Conservation (phyloP, 768 basidiomycete genomes). For the Galerina marginata region DNA sequence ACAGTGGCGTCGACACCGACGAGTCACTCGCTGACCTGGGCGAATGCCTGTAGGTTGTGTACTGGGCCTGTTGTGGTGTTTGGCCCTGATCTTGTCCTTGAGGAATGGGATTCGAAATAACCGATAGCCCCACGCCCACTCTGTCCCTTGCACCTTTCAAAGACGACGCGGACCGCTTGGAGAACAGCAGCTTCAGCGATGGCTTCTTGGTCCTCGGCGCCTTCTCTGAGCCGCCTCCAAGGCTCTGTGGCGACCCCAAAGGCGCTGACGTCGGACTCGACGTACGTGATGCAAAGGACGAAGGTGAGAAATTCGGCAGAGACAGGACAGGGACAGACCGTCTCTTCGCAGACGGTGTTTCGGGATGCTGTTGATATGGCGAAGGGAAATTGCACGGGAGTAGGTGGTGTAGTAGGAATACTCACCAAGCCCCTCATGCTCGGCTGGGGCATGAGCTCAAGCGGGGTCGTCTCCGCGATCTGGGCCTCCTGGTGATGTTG, state of each 20-base stretch:
- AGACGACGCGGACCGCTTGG: conserved; percentile 64
- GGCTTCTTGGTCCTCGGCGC: conserved; percentile 62
- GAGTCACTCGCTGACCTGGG: conserved; percentile 51
- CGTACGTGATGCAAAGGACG: conserved; percentile 1
- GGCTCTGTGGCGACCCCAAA: conserved; percentile 27
- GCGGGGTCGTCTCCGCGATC: conserved; percentile 21
- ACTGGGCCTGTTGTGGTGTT: conserved; percentile 12
- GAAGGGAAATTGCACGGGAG: conserved; percentile 55
- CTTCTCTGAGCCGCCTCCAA: conserved; percentile 32
- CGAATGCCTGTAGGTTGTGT: conserved; percentile 29
- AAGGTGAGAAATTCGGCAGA: conserved; percentile 20
- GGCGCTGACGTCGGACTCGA: not conserved
- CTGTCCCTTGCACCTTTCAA: conserved; percentile 29
- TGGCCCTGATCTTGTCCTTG: conserved; percentile 4
- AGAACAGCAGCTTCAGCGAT: conserved; percentile 70
- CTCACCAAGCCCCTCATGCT: conserved; percentile 26
- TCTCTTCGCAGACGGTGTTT: conserved; percentile 29
- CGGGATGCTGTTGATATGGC: not conserved
- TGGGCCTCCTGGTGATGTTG: not conserved
- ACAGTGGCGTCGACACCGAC: conserved; percentile 53
- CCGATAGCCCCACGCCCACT: conserved; percentile 23
- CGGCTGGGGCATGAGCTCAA: conserved; percentile 26
- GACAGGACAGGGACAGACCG: conserved; percentile 45
- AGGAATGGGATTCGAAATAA: conserved; percentile 27
- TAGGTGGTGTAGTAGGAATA: conserved; percentile 24